These are phyloP conservation scores for Aureobasidium musti DNA, from an alignment of 2,329 filamentous ascomycete species.

Conservation along the genomic window DNA sequence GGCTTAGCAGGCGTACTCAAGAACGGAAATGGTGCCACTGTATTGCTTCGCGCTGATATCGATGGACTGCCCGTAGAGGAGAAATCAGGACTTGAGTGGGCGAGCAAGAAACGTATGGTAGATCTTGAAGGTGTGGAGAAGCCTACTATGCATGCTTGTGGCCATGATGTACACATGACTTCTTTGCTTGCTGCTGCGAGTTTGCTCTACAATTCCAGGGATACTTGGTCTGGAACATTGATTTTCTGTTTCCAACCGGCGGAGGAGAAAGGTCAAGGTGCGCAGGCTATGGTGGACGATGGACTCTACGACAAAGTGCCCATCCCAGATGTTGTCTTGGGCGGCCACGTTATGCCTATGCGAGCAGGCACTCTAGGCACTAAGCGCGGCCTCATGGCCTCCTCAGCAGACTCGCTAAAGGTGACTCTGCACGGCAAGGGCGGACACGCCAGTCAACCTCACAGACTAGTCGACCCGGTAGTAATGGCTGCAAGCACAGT, in stretches of 20 bases:
- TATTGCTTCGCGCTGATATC: conserved; percentile 64
- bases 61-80: conserved; percentile 63
- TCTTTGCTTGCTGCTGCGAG: conserved; percentile 59
- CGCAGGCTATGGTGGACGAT: conserved; percentile 63
- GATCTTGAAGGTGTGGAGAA: conserved; percentile 53
- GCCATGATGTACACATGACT: conserved; percentile 67
- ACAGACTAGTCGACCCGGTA: conserved; percentile 60
- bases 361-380: conserved; percentile 47
- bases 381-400: conserved; percentile 46
- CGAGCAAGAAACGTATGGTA: conserved; percentile 51
- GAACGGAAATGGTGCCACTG: conserved; percentile 58
- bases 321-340: conserved; percentile 59
- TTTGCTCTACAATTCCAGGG: conserved; percentile 49
- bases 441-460: conserved; percentile 60
- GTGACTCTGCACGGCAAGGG: conserved; percentile 61
- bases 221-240: conserved; percentile 63
- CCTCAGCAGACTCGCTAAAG: conserved; percentile 45
- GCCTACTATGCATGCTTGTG: conserved; percentile 68
- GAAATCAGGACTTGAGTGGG: conserved; percentile 57
- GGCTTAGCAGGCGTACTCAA: conserved; percentile 59
- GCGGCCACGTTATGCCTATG: conserved; percentile 58
- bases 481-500: conserved; percentile 60
- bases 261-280: conserved; percentile 65
- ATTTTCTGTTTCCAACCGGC: conserved; percentile 67
- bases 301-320: conserved; percentile 58